These are phyloP conservation scores for Talaromyces amestolkiae DNA, from an alignment of 2,329 filamentous ascomycete species.

Conservation along the genomic window DNA sequence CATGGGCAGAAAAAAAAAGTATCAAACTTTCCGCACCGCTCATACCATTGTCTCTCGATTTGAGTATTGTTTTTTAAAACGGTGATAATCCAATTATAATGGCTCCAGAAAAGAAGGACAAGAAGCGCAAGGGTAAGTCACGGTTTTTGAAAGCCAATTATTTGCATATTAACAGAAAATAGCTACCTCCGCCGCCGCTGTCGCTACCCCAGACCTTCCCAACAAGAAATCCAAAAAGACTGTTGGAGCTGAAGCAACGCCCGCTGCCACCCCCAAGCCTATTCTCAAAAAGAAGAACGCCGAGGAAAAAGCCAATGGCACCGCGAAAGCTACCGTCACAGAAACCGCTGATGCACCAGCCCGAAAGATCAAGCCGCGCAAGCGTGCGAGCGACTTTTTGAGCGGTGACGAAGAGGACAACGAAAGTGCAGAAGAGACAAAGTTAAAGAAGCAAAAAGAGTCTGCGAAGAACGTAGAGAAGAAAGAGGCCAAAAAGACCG, in stretches of 20 bases:
- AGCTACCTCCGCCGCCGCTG: conserved; percentile 36
- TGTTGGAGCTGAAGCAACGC: conserved; percentile 28
- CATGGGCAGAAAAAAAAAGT: conserved; percentile 15
- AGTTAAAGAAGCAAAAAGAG: conserved; percentile 43
- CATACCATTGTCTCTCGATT: not conserved
- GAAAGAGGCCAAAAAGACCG: conserved; percentile 35
- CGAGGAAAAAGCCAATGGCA: conserved; percentile 25
- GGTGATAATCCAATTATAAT: conserved; percentile 36
- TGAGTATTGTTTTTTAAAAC: not conserved
- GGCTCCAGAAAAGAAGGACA: conserved; percentile 54
- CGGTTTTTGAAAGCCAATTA: not conserved
- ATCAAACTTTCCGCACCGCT: conserved; percentile 1
- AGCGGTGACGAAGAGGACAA: conserved; percentile 43
- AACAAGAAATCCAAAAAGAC: conserved; percentile 61
- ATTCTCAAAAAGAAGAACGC: conserved; percentile 32
- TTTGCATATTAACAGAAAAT: not conserved
- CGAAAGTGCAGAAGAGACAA: conserved; percentile 25
- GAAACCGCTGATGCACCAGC: conserved; percentile 33
- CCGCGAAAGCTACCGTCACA: conserved; percentile 23
- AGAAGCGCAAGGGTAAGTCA: conserved; percentile 54
- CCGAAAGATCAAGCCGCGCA: conserved; percentile 44
- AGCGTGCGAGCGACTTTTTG: conserved; percentile 50
- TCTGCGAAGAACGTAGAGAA: conserved; percentile 30
- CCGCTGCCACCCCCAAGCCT: conserved; percentile 33
- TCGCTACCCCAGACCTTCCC: conserved; percentile 46